phyloP scores from a whole-genome alignment of 1,284 basidiomycete species.

The Tylopilus orsonianus region DNA sequence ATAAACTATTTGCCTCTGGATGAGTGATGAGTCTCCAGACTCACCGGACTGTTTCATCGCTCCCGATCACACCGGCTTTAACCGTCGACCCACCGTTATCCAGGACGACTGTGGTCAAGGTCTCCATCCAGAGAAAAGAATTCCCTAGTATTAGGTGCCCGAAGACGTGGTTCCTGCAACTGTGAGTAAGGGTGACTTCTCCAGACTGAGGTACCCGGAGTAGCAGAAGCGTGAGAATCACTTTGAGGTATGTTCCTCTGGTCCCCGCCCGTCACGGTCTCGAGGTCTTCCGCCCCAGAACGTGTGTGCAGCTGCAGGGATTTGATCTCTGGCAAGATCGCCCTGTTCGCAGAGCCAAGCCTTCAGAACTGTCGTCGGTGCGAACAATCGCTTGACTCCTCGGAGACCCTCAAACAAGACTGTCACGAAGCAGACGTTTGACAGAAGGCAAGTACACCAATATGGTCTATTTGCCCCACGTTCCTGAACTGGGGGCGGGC shows the following conservation, averaged over 20 bases:
- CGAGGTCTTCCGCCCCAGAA: constrained; percentile 5
- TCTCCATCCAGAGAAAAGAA: constrained; percentile 34
- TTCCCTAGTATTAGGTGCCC: not conserved
- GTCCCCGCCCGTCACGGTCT: not conserved
- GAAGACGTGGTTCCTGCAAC: not conserved
- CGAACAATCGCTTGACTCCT: constrained; percentile 5
- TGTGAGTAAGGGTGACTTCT: not conserved
- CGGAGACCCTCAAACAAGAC: constrained; percentile 19
- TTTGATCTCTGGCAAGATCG: constrained; percentile 3
- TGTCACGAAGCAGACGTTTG: constrained; percentile 7
- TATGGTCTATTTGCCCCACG: not conserved
- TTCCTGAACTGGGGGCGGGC: constrained; percentile 2
- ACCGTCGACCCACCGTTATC: constrained; percentile 86
- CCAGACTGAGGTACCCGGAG: too few relatives aligned
- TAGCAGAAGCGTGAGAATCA: constrained; percentile 21
- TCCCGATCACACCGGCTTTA: constrained; percentile 62
- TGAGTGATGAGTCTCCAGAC: constrained; percentile 7
- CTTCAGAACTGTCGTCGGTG: constrained; percentile 4
- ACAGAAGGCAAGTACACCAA: constrained; percentile 9
- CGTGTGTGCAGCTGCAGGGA: not conserved
- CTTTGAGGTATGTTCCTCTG: not conserved
- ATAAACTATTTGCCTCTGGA: constrained; percentile 1
- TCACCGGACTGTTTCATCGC: constrained; percentile 27
- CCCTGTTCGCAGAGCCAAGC: constrained; percentile 4
- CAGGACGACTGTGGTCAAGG: constrained; percentile 58